Evolutionary conservation across 345 rosid genomes (phyloP).

Genomic region (Hevea brasiliensis): DNA sequence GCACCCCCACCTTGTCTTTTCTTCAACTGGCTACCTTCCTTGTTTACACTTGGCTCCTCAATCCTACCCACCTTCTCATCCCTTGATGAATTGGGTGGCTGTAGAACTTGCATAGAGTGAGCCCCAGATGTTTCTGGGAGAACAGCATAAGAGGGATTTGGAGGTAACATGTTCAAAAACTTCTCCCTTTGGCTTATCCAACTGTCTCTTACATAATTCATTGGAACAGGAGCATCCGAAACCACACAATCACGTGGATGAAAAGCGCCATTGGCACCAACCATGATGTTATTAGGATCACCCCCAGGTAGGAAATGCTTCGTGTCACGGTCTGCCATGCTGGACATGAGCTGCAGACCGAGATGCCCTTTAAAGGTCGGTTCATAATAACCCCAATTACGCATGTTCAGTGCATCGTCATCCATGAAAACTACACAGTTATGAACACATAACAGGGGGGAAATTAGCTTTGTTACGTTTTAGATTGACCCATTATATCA

Average conservation of each 20-base stretch:
- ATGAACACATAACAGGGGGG: constrained; percentile 12
- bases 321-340: constrained; percentile 66
- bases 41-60: constrained; percentile 46
- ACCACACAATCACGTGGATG: constrained; percentile 60
- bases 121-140: constrained; percentile 63
- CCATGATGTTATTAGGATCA: constrained; percentile 58
- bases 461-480: background rate
- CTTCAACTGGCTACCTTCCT: constrained; percentile 54
- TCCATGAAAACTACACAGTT: constrained; percentile 61
- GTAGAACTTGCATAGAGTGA: constrained; percentile 65
- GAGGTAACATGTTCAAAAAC: constrained; percentile 57
- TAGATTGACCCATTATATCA: background rate
- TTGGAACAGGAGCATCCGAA: constrained; percentile 52
- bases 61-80: constrained; percentile 48
- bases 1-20: constrained; percentile 57
- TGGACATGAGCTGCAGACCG: constrained; percentile 79
- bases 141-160: constrained; percentile 42
- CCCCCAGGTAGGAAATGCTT: constrained; percentile 69
- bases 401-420: constrained; percentile 65
- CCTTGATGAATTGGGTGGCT: constrained; percentile 52
- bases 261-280: constrained; percentile 47
- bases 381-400: constrained; percentile 90
- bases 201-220: constrained; percentile 59
- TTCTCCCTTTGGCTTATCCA: constrained; percentile 80
- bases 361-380: constrained; percentile 65